Evolutionary conservation across 2,329 filamentous ascomycete species (phyloP), one percentile per base, ranked within the genome.

Genomic region (Metarhizium guizhouense): DNA sequence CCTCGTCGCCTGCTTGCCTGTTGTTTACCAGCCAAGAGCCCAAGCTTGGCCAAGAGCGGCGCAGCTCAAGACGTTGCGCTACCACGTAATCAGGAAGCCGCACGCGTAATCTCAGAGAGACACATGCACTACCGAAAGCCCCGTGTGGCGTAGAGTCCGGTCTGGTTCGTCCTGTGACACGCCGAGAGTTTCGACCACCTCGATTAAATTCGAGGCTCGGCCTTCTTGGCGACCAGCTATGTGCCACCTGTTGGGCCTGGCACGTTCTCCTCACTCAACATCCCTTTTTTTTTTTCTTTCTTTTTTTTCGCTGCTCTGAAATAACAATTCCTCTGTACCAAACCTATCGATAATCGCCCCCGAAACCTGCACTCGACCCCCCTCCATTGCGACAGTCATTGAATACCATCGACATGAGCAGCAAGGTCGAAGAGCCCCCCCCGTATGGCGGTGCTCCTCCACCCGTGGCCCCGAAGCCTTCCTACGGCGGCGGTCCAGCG

Each of bases 381-480:
- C 11, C 16, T 16, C 45, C 6, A 4, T 43, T 3, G 6, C 32
- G 3, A 18, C 30, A 40, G 29, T 34, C 54, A 25, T 38, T 48
- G 34, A 42, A 42, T 47, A 48, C 8, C 45, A 18, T 30, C 60
- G 60, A 34, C 42, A 79, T 78, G 75, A 69, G 74, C 54, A 65
- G 69, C 62, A 78, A 80, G 65, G 63, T 70, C 67, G 75, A 79
- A 54, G 68, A 75, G 38, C 79, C 79, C 54, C 78, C 78, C 30
- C 73, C 76, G 47, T 80, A 81, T 66, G 68, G 68, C 58, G 67
- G 64, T 53, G 65, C 67, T 29, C 69, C 70, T 40, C 64, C 70
- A 38, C 56, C 56, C 13, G 32, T 56, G 56, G 62, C 68, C 49
- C 69, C 77, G 38, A 74, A 76, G 60, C 69, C 72, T 14, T 69